Base-by-base conservation (phyloP, 495 filamentous ascomycete species). In the Trichocladium uniseriatum region DNA sequence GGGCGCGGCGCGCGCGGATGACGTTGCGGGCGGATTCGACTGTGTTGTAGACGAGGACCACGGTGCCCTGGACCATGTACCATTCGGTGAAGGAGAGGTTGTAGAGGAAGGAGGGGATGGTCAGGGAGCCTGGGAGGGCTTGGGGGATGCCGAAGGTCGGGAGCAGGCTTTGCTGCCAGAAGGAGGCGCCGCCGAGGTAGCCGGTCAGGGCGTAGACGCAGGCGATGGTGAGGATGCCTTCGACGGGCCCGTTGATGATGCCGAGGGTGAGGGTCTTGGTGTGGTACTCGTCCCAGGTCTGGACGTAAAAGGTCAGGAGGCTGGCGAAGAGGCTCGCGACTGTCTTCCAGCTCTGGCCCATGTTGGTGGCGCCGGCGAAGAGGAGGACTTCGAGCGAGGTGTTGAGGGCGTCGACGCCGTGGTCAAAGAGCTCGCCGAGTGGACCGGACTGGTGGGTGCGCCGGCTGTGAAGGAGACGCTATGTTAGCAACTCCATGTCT, bases 211-310 rank as follows among this genome's bases (percentile, higher is more conserved):
- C 81, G 64, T 90, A 98, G 32, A 98, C 82, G 24, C 75, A 62
- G 57, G 83, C 86, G 5, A 97, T 73, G 36, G 86, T 89, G 37
- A 97, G 71, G 49, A 98, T 83, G 27, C 92, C 92, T 69, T 98
- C 92, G 36, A 98, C 92, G 6, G 92, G 92, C 1, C 92, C 92
- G 54, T 90, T 96, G 49, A 98, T 75, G 56, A 97, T 71, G 45
- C 92, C 92, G 0, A 98, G 78, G 13, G 87, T 95, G 20, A 98
- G 79, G 9, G 91, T 89, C 62, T 95, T 87, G 32, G 92, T 98
- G 70, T 96, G 94, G 68, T 95, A 97, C 69, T 96, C 92, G 55
- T 98, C 92, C 92, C 92, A 98, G 27, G 92, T 98, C 64, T 96
- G 92, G 19, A 98, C 82, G 64, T 98, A 98, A 68, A 98, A 98